Evolutionary conservation across 202 grass and related monocot genomes (phyloP), one percentile per base, ranked within the genome.

Genomic region (Zoysia matrella): DNA sequence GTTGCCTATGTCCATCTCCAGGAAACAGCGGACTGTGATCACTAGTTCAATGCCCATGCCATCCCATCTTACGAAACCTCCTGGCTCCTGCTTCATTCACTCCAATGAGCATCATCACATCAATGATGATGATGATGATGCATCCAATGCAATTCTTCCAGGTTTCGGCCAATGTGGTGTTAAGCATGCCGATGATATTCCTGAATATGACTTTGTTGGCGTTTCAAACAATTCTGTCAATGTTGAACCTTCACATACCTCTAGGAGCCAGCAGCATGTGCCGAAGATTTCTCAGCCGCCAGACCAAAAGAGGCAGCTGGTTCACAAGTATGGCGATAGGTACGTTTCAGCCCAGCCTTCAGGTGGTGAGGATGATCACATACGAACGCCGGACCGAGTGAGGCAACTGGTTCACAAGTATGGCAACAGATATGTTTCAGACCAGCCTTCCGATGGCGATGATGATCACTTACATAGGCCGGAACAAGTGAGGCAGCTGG

Each of bases 361-460:
- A 36, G 30, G 30, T 36, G 30, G 30, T 36, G 30, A 36, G 30
- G 30, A 36, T 36, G 30, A 36, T 36, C 30, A 36, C 30, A 36
- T 36, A 36, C 30, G 30, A 36, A 36, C 30, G 30, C 30, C 30
- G 30, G 30, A 36, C 30, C 30, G 30, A 36, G 65, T 84, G 74
- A 87, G 75, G 56, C 80, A 84, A 14, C 42, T 97, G 63, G 78
- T 94, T 69, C 71, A 61, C 48, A 92, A 92, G 74, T 94, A 92
- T 78, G 67, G 89, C 2, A 22, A 81, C 18, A 73, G 71, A 16
- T 58, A 56, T 36, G 18, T 61, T 82, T 81, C 66, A 88, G 49
- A 11, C 51, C 36, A 81, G 22, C 30, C 67, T 30, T 71, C 86
- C 87, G 77, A 86, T 16, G 16, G 46, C 50, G 14, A 81, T 1